Conservation (phyloP, 2,329 filamentous ascomycete genomes). For the Thelonectria blattea region DNA sequence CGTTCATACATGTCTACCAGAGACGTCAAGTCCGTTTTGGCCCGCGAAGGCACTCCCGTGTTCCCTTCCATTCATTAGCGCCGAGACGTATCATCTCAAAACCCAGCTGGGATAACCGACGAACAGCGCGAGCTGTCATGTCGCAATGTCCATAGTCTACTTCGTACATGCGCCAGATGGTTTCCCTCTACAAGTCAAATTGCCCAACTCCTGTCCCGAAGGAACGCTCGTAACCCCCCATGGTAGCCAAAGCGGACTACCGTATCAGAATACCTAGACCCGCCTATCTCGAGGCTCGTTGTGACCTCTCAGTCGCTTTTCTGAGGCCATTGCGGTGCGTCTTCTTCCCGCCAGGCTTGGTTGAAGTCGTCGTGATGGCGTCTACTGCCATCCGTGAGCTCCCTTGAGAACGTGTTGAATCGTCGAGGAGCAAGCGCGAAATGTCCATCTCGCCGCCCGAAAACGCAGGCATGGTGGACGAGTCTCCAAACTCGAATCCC, state of each 20-base stretch:
- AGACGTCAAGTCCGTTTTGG: constrained; percentile 19
- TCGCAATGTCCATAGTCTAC: constrained; percentile 30
- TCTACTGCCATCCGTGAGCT: constrained; percentile 38
- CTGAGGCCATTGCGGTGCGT: constrained; percentile 11
- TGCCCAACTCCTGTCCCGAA: constrained; percentile 34
- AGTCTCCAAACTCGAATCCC: constrained; percentile 54
- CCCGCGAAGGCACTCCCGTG: constrained; percentile 24
- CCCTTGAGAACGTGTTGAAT: constrained; percentile 44
- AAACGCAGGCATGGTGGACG: constrained; percentile 44
- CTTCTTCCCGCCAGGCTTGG: constrained; percentile 25
- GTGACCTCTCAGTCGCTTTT: constrained; percentile 23
- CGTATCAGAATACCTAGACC: constrained; percentile 3
- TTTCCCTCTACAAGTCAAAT: constrained; percentile 25
- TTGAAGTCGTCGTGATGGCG: constrained; percentile 34
- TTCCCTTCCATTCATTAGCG: constrained; percentile 28
- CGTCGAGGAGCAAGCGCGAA: constrained; percentile 64
- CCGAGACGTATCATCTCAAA: constrained; percentile 18
- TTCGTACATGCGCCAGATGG: constrained; percentile 21
- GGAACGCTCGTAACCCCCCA: constrained; percentile 25
- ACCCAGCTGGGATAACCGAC: constrained; percentile 21
- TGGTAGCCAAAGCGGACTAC: constrained; percentile 20
- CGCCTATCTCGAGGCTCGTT: constrained; percentile 24
- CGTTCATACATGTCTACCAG: constrained; percentile 23
- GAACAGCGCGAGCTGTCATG: constrained; percentile 31
- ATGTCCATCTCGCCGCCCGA: constrained; percentile 66